Percentiles rank a stretch among this genome's conserved stretches.
Evolutionary conservation across 2,329 filamentous ascomycete genomes (phyloP).

Genomic region (Pestalotiopsis sp.): DNA sequence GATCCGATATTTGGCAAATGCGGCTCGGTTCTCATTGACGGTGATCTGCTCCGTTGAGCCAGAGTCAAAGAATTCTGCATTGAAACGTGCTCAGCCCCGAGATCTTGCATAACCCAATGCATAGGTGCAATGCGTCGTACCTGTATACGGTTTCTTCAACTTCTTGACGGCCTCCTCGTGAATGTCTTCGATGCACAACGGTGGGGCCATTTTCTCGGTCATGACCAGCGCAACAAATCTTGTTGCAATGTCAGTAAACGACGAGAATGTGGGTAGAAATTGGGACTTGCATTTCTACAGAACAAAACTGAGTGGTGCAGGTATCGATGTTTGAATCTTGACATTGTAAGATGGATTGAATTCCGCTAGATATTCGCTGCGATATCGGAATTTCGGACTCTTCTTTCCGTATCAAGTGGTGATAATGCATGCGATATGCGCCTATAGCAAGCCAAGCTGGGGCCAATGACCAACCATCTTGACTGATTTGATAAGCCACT

Average conservation of each 20-base stretch:
- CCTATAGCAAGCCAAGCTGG: neutral
- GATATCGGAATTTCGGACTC: neutral
- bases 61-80: constrained; percentile 5
- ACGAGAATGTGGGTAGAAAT: neutral
- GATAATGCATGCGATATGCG: neutral
- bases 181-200: neutral
- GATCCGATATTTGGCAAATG: constrained; percentile 6
- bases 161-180: neutral
- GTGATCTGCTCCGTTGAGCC: constrained; percentile 5
- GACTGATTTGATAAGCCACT: neutral
- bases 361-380: neutral
- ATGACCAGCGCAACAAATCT: neutral
- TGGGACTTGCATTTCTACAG: no score
- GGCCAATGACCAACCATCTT: neutral
- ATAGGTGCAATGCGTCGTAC: neutral
- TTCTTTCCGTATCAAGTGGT: neutral
- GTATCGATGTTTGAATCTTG: neutral
- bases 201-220: neutral
- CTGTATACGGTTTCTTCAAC: neutral
- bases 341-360: neutral
- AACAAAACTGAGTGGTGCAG: neutral
- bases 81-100: neutral
- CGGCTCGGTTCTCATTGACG: neutral
- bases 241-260: neutral
- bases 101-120: neutral